These are phyloP conservation scores for Persicaria maculosa DNA, from an alignment of 148 eudicot species.

Conservation along the genomic window DNA sequence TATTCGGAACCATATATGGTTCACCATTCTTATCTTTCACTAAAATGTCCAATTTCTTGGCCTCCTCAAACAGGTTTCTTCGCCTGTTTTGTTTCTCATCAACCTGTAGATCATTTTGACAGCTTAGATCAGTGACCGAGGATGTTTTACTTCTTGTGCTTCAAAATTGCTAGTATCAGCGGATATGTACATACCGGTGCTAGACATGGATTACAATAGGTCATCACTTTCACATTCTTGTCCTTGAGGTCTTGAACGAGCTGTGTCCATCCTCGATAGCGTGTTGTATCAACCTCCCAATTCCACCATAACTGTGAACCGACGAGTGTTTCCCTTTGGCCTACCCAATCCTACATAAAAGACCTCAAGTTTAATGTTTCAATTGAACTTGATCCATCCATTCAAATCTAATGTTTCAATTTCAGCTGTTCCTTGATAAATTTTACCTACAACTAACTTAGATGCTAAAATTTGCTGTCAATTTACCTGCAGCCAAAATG, in stretches of 20 bases:
- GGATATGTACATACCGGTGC: conserved; percentile 54
- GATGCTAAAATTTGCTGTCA: background rate
- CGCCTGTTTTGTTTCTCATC: conserved; percentile 58
- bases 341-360: conserved; percentile 81
- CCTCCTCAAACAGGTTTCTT: conserved; percentile 79
- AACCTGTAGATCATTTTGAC: conserved; percentile 30
- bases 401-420: background rate
- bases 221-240: conserved; percentile 73
- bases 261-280: conserved; percentile 73
- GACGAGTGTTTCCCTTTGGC: conserved; percentile 81
- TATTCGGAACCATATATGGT: conserved; percentile 94
- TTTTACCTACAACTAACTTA: background rate
- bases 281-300: conserved; percentile 83
- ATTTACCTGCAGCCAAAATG: conserved; percentile 96
- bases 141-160: background rate
- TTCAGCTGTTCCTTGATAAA: background rate
- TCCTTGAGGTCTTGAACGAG: conserved; percentile 57
- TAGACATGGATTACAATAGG: conserved; percentile 96
- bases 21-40: conserved; percentile 72
- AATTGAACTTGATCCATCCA: background rate
- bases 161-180: background rate
- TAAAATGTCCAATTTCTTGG: conserved; percentile 72
- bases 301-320: conserved; percentile 99
- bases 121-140: background rate
- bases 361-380: background rate